Percentiles rank a stretch among this genome's conserved stretches.
phyloP scores from a whole-genome alignment of 352 stramenopile species.

The Pythium biforme region DNA sequence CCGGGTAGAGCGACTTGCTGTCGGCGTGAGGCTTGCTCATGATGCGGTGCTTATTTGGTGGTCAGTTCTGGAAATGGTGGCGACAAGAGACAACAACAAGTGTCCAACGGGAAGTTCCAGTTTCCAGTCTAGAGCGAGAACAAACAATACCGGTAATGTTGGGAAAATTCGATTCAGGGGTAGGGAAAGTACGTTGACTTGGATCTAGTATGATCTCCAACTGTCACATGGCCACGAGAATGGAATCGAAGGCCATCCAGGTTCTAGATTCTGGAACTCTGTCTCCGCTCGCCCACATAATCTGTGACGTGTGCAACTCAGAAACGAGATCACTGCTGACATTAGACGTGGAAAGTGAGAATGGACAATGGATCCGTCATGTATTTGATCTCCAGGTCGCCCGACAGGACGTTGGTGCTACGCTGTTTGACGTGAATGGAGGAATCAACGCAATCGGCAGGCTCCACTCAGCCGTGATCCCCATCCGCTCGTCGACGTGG shows the following conservation, averaged over 20 bases:
- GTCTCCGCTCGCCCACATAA: neutral
- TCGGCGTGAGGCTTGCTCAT: conserved; percentile 16
- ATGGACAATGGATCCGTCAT: neutral
- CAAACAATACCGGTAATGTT: too few relatives aligned
- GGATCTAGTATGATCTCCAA: neutral
- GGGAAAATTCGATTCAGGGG: neutral
- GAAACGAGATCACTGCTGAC: conserved; percentile 11
- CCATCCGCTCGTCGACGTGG: neutral
- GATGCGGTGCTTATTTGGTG: neutral
- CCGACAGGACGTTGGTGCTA: neutral
- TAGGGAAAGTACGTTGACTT: neutral
- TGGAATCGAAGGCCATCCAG: too few relatives aligned
- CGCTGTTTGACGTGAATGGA: neutral
- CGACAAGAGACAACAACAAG: neutral
- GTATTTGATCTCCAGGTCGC: neutral
- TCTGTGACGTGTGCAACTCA: conserved; percentile 21
- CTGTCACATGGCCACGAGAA: conserved; percentile 5
- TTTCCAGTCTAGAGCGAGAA: conserved; percentile 6
- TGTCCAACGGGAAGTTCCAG: conserved; percentile 19
- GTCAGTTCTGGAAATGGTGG: neutral
- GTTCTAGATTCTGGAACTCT: conserved; percentile 11
- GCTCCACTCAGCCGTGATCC: neutral
- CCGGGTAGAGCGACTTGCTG: conserved; percentile 25
- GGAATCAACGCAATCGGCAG: neutral
- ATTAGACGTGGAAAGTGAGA: neutral